Evolutionary conservation across 306 rosid genomes (phyloP), one percentile per base, ranked within the genome.

Genomic region (Fragaria iinumae): DNA sequence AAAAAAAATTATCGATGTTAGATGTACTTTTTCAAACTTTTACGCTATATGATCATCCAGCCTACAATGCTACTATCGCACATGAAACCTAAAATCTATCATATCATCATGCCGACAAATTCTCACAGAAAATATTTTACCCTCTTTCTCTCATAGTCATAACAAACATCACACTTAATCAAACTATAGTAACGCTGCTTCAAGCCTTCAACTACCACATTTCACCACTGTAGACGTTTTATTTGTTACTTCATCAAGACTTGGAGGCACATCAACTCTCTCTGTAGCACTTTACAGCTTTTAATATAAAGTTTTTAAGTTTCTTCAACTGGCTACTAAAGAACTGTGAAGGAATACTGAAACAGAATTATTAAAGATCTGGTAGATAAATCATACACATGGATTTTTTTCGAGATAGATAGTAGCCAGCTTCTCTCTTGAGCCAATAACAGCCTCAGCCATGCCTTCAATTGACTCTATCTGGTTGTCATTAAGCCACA

Each of bases 401-500:
- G 97, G 98, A 82, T 95, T 96, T 79, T 96, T 90, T 81, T 85
- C 96, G 12, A 92, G 86, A 86, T 96, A 96, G 81, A 96, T 84
- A 52, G 99, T 96, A 66, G 90, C 78, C 73, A 91, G 96, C 86
- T 91, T 91, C 81, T 92, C 90, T 87, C 73, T 87, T 52, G 98
- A 96, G 77, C 98, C 97, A 75, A 81, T 81, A 74, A 89, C 96
- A 71, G 87, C 96, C 88, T 89, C 87, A 39, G 86, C 85, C 73
- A 92, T 43, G 65, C 88, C 85, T 69, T 92, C 90, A 11, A 91
- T 84, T 70, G 91, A 84, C 81, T 84, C 96, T 82, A 96, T 86
- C 72, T 80, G 91, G 85, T 92, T 96, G 88, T 96, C 97, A 60
- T 96, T 96, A 78, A 96, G 92, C 98, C 98, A 95, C 36, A 96